These are phyloP conservation scores for Rhodosporidiobolus odoratus DNA, from an alignment of 768 basidiomycete genomes.

Conservation along the genomic window DNA sequence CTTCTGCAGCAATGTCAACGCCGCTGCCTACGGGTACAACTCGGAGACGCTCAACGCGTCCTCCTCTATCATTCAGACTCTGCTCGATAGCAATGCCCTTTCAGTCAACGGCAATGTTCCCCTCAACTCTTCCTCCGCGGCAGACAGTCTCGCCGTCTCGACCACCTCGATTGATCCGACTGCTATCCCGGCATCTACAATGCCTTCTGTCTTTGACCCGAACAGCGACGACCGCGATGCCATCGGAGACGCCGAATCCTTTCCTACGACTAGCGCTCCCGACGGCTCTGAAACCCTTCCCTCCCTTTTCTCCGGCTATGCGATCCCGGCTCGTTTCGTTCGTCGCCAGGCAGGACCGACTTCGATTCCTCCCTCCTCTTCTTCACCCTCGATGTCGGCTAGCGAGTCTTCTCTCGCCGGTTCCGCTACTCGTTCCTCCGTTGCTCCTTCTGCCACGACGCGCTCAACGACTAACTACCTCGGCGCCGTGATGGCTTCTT, in stretches of 20 bases:
- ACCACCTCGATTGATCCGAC: not conserved
- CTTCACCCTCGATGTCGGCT: not conserved
- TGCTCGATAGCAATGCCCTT: conserved; percentile 39
- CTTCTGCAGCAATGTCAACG: conserved; percentile 17
- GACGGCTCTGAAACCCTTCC: not conserved
- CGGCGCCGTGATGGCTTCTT: conserved; percentile 59
- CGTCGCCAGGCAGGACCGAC: not conserved
- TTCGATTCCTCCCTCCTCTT: not conserved
- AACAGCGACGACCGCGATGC: not conserved
- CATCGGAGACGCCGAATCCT: not conserved
- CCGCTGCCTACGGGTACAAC: conserved; percentile 22
- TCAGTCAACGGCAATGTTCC: conserved; percentile 25
- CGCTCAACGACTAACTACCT: conserved; percentile 14
- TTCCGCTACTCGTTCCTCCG: conserved; percentile 34
- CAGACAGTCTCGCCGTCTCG: not conserved
- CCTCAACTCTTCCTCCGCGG: conserved; percentile 3
- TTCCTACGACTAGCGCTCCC: not conserved
- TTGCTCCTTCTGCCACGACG: conserved; percentile 23
- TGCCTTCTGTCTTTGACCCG: not conserved
- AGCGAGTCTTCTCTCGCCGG: not conserved
- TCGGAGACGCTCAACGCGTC: conserved; percentile 52
- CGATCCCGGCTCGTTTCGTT: not conserved
- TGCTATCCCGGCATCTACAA: not conserved
- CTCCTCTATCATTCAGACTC: conserved; percentile 48
- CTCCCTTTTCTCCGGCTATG: not conserved